These are phyloP conservation scores for Dactylonectria macrodidyma DNA, from an alignment of 2,329 filamentous ascomycete species.

Conservation along the genomic window DNA sequence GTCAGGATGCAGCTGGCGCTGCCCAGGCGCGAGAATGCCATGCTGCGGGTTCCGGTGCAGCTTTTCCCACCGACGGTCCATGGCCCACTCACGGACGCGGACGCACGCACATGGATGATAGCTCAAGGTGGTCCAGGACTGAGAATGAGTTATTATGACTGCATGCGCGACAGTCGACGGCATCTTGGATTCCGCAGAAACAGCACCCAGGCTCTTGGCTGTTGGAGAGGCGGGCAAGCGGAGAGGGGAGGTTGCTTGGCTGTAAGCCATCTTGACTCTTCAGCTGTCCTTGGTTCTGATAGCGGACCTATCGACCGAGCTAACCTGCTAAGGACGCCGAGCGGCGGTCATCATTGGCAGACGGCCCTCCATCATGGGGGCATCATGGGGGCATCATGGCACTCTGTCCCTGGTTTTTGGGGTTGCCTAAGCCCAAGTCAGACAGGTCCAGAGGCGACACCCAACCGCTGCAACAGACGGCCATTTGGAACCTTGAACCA, in stretches of 20 bases:
- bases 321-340: conserved; percentile 12
- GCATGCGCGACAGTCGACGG: conserved; percentile 8
- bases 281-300: conserved; percentile 27
- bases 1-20: conserved; percentile 19
- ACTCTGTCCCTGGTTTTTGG: conserved; percentile 20
- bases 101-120: conserved; percentile 1
- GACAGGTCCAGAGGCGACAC: conserved; percentile 9
- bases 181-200: not conserved
- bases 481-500: conserved; percentile 34
- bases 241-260: not conserved
- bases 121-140: too few species aligned
- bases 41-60: conserved; percentile 9
- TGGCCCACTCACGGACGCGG: conserved; percentile 28
- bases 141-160: not conserved
- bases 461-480: conserved; percentile 15
- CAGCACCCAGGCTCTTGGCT: not conserved
- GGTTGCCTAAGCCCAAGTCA: conserved; percentile 23
- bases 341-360: conserved; percentile 14
- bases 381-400: conserved; percentile 31
- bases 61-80: conserved; percentile 25
- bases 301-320: conserved; percentile 11
- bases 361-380: conserved; percentile 3
- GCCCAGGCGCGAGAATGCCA: conserved; percentile 10
- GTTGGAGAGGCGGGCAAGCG: conserved; percentile 10
- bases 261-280: conserved; percentile 8